A percentile compares a stretch with the other conserved stretches of the same genome.
Evolutionary conservation across 1,139 yeast genomes (phyloP).

Genomic region (Magnusiomyces sp.): DNA sequence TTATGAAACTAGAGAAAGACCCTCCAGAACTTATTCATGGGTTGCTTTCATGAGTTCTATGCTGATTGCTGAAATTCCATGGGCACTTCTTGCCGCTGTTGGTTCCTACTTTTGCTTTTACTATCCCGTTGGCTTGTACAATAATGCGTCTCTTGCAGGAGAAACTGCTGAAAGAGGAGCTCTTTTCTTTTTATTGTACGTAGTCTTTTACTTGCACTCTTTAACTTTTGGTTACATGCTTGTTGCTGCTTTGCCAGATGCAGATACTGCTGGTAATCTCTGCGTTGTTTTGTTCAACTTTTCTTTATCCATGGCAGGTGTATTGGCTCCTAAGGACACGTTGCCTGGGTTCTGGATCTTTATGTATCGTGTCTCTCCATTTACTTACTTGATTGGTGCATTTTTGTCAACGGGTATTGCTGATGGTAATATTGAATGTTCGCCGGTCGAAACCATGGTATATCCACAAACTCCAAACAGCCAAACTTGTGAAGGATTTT

Average conservation of each 20-base stretch:
- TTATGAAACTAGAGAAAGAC: no score
- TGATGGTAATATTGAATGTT: conserved; percentile 47
- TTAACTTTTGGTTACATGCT: conserved; percentile 59
- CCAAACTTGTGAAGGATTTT: conserved; percentile 50
- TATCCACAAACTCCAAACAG: conserved; percentile 44
- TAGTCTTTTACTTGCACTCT: conserved; percentile 50
- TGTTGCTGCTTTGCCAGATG: conserved; percentile 53
- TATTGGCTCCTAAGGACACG: conserved; percentile 50
- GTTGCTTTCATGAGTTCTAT: conserved; percentile 52
- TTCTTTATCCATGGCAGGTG: conserved; percentile 77
- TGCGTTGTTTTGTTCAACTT: conserved; percentile 56
- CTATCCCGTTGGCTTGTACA: conserved; percentile 60
- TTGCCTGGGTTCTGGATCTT: conserved; percentile 61
- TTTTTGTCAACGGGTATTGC: conserved; percentile 47
- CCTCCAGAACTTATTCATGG: conserved; percentile 62
- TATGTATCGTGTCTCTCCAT: conserved; percentile 65
- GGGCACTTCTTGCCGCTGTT: conserved; percentile 60
- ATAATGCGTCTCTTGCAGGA: conserved; percentile 38
- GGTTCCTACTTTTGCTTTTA: conserved; percentile 63
- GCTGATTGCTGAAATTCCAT: conserved; percentile 65
- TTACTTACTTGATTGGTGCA: conserved; percentile 58
- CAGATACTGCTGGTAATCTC: conserved; percentile 69
- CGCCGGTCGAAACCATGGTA: conserved; percentile 41
- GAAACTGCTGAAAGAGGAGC: conserved; percentile 54
- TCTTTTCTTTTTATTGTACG: conserved; percentile 50